A percentile compares a stretch with the other conserved stretches of the same genome.
phyloP scores from a whole-genome alignment of 805 yeast genomes.

The Wickerhamiella sergipiensis region DNA sequence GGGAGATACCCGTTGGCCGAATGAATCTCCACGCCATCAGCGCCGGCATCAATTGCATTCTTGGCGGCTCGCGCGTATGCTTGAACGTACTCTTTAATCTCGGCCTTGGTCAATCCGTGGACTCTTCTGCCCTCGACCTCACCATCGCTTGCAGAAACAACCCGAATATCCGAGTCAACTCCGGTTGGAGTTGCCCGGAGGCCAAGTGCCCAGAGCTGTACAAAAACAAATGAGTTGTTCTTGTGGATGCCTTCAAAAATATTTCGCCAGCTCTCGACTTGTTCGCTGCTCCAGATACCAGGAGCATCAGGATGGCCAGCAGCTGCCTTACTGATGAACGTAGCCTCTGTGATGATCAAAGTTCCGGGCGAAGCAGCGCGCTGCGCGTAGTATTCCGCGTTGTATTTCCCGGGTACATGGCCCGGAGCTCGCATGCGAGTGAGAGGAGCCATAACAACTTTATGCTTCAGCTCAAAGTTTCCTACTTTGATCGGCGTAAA shows the following conservation, averaged over 20 bases:
- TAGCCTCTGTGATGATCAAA: conserved; percentile 44
- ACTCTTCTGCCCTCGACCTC: conserved; percentile 7
- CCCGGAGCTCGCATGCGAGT: conserved; percentile 32
- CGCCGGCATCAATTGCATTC: conserved; percentile 38
- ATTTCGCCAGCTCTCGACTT: conserved; percentile 24
- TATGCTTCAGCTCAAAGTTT: conserved; percentile 21
- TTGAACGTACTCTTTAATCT: conserved; percentile 29
- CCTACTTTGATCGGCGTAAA: conserved; percentile 29
- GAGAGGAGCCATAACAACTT: conserved; percentile 37
- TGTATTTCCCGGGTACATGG: conserved; percentile 33
- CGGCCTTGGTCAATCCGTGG: conserved; percentile 27
- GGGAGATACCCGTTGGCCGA: conserved; percentile 50
- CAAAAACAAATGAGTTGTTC: conserved; percentile 26
- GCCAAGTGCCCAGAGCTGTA: conserved; percentile 38
- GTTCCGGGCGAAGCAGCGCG: conserved; percentile 46
- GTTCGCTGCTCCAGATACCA: conserved; percentile 21
- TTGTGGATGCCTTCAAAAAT: conserved; percentile 34
- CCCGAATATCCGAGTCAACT: conserved; percentile 8
- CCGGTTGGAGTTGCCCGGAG: conserved; percentile 29
- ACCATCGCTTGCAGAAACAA: neutral
- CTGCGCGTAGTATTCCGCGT: conserved; percentile 38
- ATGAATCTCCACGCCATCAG: conserved; percentile 55
- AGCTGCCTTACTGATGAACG: conserved; percentile 31
- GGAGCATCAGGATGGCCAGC: conserved; percentile 26
- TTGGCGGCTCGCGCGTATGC: conserved; percentile 36